Conservation (phyloP, 371 early-diverging fungal genomes). For the Fennellomyces sp. region DNA sequence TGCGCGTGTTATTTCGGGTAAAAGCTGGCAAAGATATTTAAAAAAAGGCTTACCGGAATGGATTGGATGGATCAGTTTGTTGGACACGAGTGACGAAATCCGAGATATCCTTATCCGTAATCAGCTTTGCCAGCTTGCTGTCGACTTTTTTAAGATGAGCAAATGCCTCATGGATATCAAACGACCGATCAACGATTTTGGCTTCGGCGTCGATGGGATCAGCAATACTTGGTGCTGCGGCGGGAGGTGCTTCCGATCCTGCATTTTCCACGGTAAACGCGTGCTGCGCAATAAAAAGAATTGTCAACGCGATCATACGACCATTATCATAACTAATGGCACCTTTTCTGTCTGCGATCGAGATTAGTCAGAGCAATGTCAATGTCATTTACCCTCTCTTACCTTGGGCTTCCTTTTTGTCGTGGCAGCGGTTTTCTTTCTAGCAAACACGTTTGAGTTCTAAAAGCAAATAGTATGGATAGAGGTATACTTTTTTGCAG, state of each 20-base stretch:
- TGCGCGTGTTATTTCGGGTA: not conserved
- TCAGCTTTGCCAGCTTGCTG: not conserved
- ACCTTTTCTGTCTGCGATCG: too few species aligned
- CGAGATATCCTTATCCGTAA: conserved; percentile 3
- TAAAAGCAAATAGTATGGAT: not conserved
- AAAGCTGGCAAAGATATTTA: not conserved
- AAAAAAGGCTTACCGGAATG: conserved; percentile 2
- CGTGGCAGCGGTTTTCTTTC: too few species aligned
- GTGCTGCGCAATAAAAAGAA: too few species aligned
- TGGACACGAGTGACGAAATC: conserved; percentile 1
- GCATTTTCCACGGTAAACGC: not conserved
- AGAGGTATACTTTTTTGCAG: not conserved
- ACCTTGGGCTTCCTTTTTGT: too few species aligned
- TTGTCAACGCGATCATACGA: too few species aligned
- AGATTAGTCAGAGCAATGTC: too few species aligned
- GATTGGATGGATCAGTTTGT: conserved; percentile 9
- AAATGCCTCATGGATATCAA: conserved; percentile 5
- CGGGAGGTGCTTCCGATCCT: not conserved
- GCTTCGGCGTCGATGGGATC: not conserved
- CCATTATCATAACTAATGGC: too few species aligned
- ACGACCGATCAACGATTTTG: not conserved
- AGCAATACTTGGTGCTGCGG: not conserved
- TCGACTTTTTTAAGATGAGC: conserved; percentile 6
- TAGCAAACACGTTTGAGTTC: too few species aligned
- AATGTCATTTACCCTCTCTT: too few species aligned